phyloP scores from a whole-genome alignment of 352 stramenopile genomes.

The Phytophthora tubulina region DNA sequence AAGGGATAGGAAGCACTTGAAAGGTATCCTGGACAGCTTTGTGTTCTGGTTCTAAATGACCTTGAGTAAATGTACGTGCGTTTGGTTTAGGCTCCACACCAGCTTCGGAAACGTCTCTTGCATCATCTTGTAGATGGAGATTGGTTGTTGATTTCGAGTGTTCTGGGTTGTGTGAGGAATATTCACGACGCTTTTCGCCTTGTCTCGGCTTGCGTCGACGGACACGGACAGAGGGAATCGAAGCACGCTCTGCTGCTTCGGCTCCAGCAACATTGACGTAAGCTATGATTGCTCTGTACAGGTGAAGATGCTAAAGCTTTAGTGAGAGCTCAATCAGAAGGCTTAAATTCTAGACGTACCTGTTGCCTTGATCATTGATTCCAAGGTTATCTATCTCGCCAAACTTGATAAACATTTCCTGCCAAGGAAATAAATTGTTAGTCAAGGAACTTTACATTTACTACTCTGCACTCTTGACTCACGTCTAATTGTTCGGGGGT shows the following conservation, averaged over 20 bases:
- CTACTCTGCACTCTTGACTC: neutral
- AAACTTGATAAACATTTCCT: conserved; percentile 45
- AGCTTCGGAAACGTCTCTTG: neutral
- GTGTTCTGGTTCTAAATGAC: conserved; percentile 2
- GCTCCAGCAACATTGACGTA: conserved; percentile 34
- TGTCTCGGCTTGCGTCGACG: conserved; percentile 39
- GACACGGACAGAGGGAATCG: conserved; percentile 34
- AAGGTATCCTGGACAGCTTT: neutral
- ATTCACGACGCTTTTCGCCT: conserved; percentile 33
- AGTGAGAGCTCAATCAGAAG: neutral
- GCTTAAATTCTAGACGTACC: conserved; percentile 11
- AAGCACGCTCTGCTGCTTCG: conserved; percentile 30
- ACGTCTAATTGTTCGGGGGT: conserved; percentile 43
- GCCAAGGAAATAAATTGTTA: neutral
- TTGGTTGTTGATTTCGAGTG: conserved; percentile 2
- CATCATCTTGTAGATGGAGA: neutral
- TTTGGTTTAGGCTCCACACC: neutral
- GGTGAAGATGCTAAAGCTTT: neutral
- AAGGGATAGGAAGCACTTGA: neutral
- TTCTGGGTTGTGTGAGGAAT: conserved; percentile 10
- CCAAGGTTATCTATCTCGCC: conserved; percentile 40
- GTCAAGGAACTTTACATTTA: neutral
- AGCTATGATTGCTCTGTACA: conserved; percentile 45
- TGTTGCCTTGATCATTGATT: conserved; percentile 42
- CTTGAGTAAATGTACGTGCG: neutral